phyloP scores from a whole-genome alignment of 2,329 filamentous ascomycete genomes.

The Alternaria conjuncta region DNA sequence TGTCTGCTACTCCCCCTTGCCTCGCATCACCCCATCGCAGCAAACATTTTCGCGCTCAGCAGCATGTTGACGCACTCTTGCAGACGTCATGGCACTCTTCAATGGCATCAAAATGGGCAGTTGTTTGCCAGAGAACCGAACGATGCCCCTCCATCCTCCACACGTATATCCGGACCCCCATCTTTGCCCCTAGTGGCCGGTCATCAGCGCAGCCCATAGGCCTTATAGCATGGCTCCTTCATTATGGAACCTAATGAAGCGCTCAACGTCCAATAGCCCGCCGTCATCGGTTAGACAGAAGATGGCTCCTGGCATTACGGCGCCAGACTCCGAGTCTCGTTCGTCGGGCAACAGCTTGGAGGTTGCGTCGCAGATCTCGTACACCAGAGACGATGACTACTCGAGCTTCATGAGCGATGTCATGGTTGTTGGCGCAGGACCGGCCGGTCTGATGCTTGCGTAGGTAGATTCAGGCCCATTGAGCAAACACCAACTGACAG shows the following conservation, averaged over 20 bases:
- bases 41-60: slow-evolving; percentile 23
- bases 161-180: slow-evolving; percentile 30
- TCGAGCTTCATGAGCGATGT: slow-evolving; percentile 48
- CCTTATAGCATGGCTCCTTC: slow-evolving; percentile 42
- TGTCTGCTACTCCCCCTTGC: slow-evolving; percentile 20
- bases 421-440: slow-evolving; percentile 52
- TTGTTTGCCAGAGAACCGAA: slow-evolving; percentile 26
- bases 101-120: slow-evolving; percentile 36
- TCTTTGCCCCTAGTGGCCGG: slow-evolving; percentile 33
- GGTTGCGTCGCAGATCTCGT: slow-evolving; percentile 23
- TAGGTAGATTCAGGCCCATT: slow-evolving; percentile 27
- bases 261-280: slow-evolving; percentile 32
- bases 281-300: slow-evolving; percentile 38
- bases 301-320: slow-evolving; percentile 42
- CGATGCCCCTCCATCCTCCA: slow-evolving; percentile 22
- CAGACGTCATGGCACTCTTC: slow-evolving; percentile 12
- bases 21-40: slow-evolving; percentile 33
- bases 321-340: slow-evolving; percentile 29
- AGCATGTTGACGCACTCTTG: slow-evolving; percentile 8
- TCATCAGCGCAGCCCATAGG: slow-evolving; percentile 5
- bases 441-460: slow-evolving; percentile 53
- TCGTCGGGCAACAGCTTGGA: slow-evolving; percentile 34
- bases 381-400: slow-evolving; percentile 31
- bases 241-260: slow-evolving; percentile 46
- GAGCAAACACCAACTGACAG: slow-evolving; percentile 6